A percentile compares a stretch with the other conserved stretches of the same genome.
Evolutionary conservation across 129 eudicot species (phyloP).

Genomic region (Ambrosia artemisiifolia): DNA sequence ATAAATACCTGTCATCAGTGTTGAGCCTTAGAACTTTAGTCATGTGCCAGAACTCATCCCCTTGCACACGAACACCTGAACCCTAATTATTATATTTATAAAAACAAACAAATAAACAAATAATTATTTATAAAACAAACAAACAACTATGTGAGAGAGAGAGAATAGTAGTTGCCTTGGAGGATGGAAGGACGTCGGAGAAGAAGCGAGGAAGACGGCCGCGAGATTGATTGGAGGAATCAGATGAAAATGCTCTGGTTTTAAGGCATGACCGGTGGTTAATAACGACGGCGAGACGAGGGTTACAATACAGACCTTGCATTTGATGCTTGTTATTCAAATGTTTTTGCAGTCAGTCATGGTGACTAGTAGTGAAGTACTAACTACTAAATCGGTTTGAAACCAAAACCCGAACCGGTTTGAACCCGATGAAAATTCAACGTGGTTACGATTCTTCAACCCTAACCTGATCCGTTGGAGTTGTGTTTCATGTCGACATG

Average conservation of each 20-base stretch:
- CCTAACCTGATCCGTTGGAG: too few species aligned
- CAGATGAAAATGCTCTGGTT: slow-evolving; percentile 53
- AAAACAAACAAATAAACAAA: slow-evolving; percentile 4
- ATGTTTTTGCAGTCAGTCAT: background rate
- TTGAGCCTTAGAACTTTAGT: slow-evolving; percentile 76
- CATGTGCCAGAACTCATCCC: slow-evolving; percentile 99
- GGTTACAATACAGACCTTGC: slow-evolving; percentile 35
- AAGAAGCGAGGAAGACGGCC: slow-evolving; percentile 93
- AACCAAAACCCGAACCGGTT: too few species aligned
- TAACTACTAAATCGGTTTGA: too few species aligned
- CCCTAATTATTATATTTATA: slow-evolving; percentile 57
- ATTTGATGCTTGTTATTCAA: slow-evolving; percentile 11
- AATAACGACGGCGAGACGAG: slow-evolving; percentile 28
- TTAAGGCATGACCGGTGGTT: slow-evolving; percentile 42
- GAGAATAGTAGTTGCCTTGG: slow-evolving; percentile 43
- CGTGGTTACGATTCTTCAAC: too few species aligned
- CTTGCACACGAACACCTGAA: slow-evolving; percentile 62
- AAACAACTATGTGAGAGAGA: slow-evolving; percentile 1
- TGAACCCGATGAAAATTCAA: too few species aligned
- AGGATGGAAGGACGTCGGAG: slow-evolving; percentile 69
- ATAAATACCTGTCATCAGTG: slow-evolving; percentile 62
- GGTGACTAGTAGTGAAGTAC: background rate
- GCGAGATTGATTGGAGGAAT: slow-evolving; percentile 76
- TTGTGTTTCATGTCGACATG: too few species aligned
- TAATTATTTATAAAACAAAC: background rate